Evolutionary conservation across 108 stramenopile species (phyloP), one percentile per base, ranked within the genome.

Genomic region (Fragilaria crotonensis): DNA sequence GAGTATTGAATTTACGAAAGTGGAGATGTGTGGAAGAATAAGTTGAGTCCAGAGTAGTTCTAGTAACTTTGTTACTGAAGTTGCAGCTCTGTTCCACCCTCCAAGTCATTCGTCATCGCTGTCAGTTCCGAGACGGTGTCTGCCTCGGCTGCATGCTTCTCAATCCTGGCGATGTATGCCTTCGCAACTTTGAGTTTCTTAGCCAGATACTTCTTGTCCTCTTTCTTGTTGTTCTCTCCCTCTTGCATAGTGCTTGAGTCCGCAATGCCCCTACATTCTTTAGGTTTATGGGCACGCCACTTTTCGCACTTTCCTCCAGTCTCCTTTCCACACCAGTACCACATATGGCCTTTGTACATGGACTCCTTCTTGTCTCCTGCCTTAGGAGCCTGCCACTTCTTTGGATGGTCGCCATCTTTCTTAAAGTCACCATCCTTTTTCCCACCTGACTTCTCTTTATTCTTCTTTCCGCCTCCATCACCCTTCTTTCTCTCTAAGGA

Each of bases 251-350:
- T n/a, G n/a, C n/a, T n/a, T n/a, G n/a, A n/a, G n/a, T n/a, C n/a
- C n/a, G n/a, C n/a, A n/a, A n/a, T n/a, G n/a, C 49, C 49, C 19
- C 19, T 50, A 20, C 49, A 50, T 7, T 50, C 49, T 21, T 22
- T 50, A 20, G 49, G 49, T 5, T n/a, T 21, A n/a, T 50, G 49
- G 9, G 20, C 20, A 22, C 49, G 19, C 49, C 49, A 50, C 19
- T n/a, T 22, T 41, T 50, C 20, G 19, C 49, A 50, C 19, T 50
- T 50, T 7, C 49, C 49, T 50, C 49, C 49, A n/a, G 18, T 50
- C 9, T n/a, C 18, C 19, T 50, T 50, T 7, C 49, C 21, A 50
- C 49, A 50, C 49, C 49, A 50, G 49, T 50, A 50, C 49, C 49
- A 50, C 7, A 14, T 41, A 41, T 14, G 36, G 7, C 14, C 36